Base-by-base conservation (phyloP, 2,329 filamentous ascomycete genomes). In the Botrytis deweyae region DNA sequence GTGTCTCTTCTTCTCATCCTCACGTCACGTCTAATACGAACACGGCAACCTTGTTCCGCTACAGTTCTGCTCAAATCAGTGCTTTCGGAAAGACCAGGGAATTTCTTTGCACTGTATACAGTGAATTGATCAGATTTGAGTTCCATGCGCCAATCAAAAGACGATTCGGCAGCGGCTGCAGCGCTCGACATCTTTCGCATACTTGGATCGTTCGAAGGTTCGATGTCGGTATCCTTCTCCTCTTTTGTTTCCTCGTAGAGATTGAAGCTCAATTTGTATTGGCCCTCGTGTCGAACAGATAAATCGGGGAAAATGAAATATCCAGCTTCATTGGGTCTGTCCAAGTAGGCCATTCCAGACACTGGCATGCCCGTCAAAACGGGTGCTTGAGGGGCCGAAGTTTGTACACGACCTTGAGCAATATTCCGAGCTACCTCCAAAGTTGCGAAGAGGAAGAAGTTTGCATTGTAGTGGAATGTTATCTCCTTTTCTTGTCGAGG, bases 221-320 rank as follows among this genome's bases (percentile, higher is more conserved):
- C 86, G 76, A 83, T 84, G 79, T 97, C 93, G 73, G 90, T 88
- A 83, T 98, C 94, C 82, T 91, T 91, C 74, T 88, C 85, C 73
- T 97, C 92, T 86, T 97, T 97, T 81, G 94, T 91, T 81, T 97
- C 93, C 84, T 99, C 96, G 79, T 96, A 98, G 49, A 99, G 85
- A 79, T 94, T 95, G 84, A 99, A 98, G 76, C 91, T 93, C 72
- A 99, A 85, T n/a, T 92, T 88, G 83, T 98, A 99, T 78, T 92
- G 91, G 76, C 96, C 96, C 83, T 99, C 96, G 80, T 99, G 95
- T 73, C 96, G 91, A 66, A 99, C 95, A 0, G 95, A 98, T 42
- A 98, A 86, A 83, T 99, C 96, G 4, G 96, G 96, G 82, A 99
- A 99, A 82, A 99, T 93, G 83, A 99, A 99, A 83, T 98, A 99